phyloP scores from a whole-genome alignment of 805 yeast species.

The Cyberlindnera lachancei region DNA sequence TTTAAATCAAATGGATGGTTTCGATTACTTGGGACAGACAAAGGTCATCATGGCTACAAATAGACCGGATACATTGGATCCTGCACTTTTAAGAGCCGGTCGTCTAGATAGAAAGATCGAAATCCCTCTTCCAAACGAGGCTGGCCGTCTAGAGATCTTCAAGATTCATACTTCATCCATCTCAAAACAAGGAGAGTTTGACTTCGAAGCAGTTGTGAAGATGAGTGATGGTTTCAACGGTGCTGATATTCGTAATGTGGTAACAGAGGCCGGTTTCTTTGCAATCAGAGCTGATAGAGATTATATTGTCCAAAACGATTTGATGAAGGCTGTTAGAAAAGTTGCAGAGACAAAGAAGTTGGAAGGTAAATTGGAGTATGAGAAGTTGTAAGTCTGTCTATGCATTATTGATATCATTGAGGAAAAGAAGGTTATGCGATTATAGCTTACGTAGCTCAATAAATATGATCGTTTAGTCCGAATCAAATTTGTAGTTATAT shows the following conservation, averaged over 20 bases:
- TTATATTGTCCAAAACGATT: conserved; percentile 84
- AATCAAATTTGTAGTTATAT: too few relatives aligned
- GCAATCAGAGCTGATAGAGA: conserved; percentile 98
- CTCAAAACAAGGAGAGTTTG: conserved; percentile 89
- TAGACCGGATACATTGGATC: conserved; percentile 96
- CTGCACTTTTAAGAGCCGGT: conserved; percentile 95
- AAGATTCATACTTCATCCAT: conserved; percentile 87
- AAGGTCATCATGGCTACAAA: conserved; percentile 99
- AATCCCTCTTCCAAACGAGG: conserved; percentile 92
- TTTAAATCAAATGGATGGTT: conserved; percentile 97
- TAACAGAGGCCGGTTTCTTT: conserved; percentile 98
- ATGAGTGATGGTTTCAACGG: conserved; percentile 99
- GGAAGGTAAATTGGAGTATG: conserved; percentile 93
- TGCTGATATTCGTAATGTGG: conserved; percentile 93
- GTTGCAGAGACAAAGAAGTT: conserved; percentile 94
- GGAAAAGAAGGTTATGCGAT: background rate
- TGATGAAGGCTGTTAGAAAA: conserved; percentile 97
- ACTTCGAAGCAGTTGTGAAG: conserved; percentile 93
- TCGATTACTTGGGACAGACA: conserved; percentile 92
- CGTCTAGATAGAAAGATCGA: conserved; percentile 95
- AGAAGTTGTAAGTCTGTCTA: conserved; percentile 52
- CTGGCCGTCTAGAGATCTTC: conserved; percentile 87
- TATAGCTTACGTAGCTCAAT: too few relatives aligned
- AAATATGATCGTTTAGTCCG: too few relatives aligned
- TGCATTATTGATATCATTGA: background rate